Base-by-base conservation (phyloP, 2,329 filamentous ascomycete genomes). In the Clonostachys byssicola region DNA sequence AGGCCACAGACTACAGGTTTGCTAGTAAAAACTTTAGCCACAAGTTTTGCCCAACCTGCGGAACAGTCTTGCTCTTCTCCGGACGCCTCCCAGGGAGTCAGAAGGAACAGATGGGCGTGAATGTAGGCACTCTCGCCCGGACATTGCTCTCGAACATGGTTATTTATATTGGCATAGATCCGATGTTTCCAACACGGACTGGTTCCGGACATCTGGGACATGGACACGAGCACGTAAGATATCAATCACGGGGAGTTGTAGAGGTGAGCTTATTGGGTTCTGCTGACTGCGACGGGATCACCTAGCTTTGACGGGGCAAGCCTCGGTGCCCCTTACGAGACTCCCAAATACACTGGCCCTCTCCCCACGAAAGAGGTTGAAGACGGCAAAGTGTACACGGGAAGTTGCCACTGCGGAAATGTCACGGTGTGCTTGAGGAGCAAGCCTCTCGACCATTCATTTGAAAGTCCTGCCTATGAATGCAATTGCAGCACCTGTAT, bases 401-500 rank as follows among this genome's bases (percentile, higher is more conserved):
- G 76, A 7, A 70, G 72, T 56, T 80, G 77, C 56, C 76, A 80
- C 59, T 80, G 77, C 56, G 76, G 76, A 23, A 68, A 67, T 18
- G 63, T 80, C 20, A 69, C 61, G 16, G 47, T 76, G 2, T 70
- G 72, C 2, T 39, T 77, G 34, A 66, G 62, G 45, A 62, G 63
- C 48, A 68, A 68, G 51, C 66, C 72, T 2, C 54, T 79, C 10
- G 65, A 72, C 54, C 64, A 59, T 55, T 67, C 56, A 10, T 64
- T 51, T 33, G 64, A 63, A 13, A 45, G 12, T 1, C 50, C 67
- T 6, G 23, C 60, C 14, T 9, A 33, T 2, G 70, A 75, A 44
- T 79, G 76, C 62, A 74, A 77, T 57, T 80, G 77, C 64, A 78
- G 75, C 55, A 67, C 69, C 52, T 78, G 75, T 56, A 56, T 59